Evolutionary conservation across 352 stramenopile genomes (phyloP), one percentile per base, ranked within the genome.

Genomic region (Phytophthora podocarpi): DNA sequence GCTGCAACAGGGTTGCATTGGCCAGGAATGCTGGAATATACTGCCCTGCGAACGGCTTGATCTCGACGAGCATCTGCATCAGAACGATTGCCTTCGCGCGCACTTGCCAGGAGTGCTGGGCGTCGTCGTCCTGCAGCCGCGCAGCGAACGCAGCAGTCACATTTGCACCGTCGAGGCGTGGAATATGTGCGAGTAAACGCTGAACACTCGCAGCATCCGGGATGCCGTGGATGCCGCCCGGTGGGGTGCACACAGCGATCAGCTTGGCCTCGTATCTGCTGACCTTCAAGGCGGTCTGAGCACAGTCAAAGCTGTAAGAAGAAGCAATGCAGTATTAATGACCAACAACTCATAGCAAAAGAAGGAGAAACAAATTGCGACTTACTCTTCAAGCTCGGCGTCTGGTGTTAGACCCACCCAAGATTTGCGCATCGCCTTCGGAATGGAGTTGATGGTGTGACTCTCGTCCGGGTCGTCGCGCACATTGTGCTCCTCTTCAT

Each of bases 31-130:
- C 55, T 8, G 67, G 53, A 21, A 85, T 30, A 30, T 79, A 86
- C 13, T 40, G 41, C 1, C 21, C 41, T 24, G 74, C 50, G 11
- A 85, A 75, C 4, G 72, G 55, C 16, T 69, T 64, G 46, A 76
- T 77, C 52, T 89, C 76, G 12, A 82, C 59, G n/a, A 89, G 35
- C 47, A 82, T 58, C 34, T 85, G 64, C 64, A 90, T 69, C 13
- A 90, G 52, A 42, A 85, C 65, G 26, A 90, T 56, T 18, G 64
- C 53, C 56, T 86, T 89, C 11, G 74, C 76, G 20, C 74, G 78
- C 27, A 82, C 62, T 43, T 89, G 81, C 78, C 78, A 90, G 32
- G 64, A 66, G 10, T 42, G 23, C 10, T 37, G 47, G 9, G 40
- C 59, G n/a, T 40, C 36, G 0, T 35, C 36, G 9, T 83, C 64